phyloP scores from a whole-genome alignment of 2,329 filamentous ascomycete species.

The Cladosporium sp. region DNA sequence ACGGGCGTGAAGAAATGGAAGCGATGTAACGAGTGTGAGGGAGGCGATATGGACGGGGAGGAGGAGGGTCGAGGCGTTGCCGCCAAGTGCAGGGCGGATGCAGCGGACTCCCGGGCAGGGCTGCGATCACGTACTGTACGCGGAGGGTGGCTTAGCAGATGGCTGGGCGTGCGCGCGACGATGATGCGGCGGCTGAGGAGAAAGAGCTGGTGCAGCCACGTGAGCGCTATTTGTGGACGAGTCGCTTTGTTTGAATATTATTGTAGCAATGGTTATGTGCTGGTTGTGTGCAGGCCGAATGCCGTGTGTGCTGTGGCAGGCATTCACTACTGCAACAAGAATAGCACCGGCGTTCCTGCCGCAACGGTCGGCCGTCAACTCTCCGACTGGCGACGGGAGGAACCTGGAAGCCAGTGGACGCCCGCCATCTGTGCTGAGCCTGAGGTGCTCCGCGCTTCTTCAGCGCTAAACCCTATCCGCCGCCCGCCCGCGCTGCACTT shows the following conservation, averaged over 20 bases:
- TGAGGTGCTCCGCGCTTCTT: not conserved
- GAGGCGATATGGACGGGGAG: conserved; percentile 1
- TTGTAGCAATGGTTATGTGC: no score
- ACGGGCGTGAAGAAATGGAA: not conserved
- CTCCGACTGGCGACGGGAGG: not conserved
- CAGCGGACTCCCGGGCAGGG: not conserved
- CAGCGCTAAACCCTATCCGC: not conserved
- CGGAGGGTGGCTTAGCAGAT: not conserved
- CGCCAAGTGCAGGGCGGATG: conserved; percentile 6
- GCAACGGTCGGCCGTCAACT: not conserved
- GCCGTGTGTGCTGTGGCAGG: no score
- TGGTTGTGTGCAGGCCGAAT: no score
- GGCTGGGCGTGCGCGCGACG: conserved; percentile 3
- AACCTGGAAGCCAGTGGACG: not conserved
- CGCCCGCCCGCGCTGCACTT: no score
- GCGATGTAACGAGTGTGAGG: conserved; percentile 5
- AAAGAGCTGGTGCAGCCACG: not conserved
- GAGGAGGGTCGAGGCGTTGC: not conserved
- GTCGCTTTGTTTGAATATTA: not conserved
- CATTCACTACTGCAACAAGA: no score
- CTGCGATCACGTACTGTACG: not conserved
- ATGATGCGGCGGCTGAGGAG: not conserved
- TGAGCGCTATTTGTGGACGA: not conserved
- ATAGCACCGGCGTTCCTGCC: not conserved
- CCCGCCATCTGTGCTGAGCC: not conserved